A percentile compares a stretch with the other conserved stretches of the same genome.
phyloP scores from a whole-genome alignment of 1,139 yeast genomes.

The Neolecta irregularis region DNA sequence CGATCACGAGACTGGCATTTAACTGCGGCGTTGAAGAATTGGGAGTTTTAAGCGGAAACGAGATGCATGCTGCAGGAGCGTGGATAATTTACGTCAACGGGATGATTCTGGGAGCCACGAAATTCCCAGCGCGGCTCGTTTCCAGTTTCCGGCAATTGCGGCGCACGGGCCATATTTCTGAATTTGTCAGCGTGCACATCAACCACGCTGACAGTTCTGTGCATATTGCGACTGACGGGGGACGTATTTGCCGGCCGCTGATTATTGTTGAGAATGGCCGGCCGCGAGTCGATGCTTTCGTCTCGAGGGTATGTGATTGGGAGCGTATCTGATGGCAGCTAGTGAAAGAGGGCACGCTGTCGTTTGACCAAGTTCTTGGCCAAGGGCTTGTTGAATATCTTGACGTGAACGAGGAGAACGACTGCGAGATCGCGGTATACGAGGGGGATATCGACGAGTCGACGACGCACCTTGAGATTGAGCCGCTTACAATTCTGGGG shows the following conservation, averaged over 20 bases:
- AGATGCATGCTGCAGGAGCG: slow-evolving; percentile 59
- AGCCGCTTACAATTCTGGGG: slow-evolving; percentile 89
- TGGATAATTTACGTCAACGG: slow-evolving; percentile 85
- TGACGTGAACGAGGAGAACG: slow-evolving; percentile 96
- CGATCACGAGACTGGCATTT: slow-evolving; percentile 60
- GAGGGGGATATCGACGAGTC: slow-evolving; percentile 43
- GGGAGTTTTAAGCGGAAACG: slow-evolving; percentile 64
- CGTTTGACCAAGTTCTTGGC: slow-evolving; percentile 73
- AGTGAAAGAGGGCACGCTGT: slow-evolving; percentile 55
- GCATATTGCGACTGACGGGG: slow-evolving; percentile 97
- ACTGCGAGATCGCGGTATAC: slow-evolving; percentile 79
- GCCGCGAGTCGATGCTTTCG: slow-evolving; percentile 57
- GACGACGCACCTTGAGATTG: slow-evolving; percentile 86
- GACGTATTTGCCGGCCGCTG: slow-evolving; percentile 92
- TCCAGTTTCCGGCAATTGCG: slow-evolving; percentile 61
- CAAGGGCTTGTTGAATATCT: slow-evolving; percentile 85
- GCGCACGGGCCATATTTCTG: slow-evolving; percentile 74
- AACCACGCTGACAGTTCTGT: slow-evolving; percentile 84
- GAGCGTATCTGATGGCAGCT: slow-evolving; percentile 19
- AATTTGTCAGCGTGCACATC: slow-evolving; percentile 78
- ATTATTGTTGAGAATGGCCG: slow-evolving; percentile 64
- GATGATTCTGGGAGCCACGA: slow-evolving; percentile 78
- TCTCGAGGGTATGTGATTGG: slow-evolving; percentile 28
- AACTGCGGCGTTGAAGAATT: slow-evolving; percentile 80
- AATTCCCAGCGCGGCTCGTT: slow-evolving; percentile 74